Percentiles rank a stretch among this genome's conserved stretches.
phyloP scores from a whole-genome alignment of 116 monocot species.

The Zostera marina region DNA sequence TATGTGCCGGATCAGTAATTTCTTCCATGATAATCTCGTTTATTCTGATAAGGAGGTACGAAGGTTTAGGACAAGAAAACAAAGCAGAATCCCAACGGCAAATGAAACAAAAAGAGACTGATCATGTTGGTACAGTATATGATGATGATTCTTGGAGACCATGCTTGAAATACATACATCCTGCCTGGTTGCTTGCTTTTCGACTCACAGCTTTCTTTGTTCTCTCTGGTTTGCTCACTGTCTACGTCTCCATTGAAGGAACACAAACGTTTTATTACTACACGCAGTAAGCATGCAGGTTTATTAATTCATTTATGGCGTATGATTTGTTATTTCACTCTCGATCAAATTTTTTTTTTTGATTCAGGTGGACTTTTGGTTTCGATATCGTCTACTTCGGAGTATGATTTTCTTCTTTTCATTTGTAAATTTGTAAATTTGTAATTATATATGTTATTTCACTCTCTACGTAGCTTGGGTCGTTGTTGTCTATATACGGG shows the following conservation, averaged over 20 bases:
- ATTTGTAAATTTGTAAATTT: too few species aligned
- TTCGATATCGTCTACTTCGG: slow-evolving; percentile 86
- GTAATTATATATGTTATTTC: too few species aligned
- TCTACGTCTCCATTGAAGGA: slow-evolving; percentile 40
- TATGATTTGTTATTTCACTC: neutral
- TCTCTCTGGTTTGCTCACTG: slow-evolving; percentile 42
- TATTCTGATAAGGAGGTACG: slow-evolving; percentile 51
- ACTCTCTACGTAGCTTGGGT: slow-evolving; percentile 38
- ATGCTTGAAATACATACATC: slow-evolving; percentile 61
- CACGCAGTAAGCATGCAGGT: slow-evolving; percentile 76
- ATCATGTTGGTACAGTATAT: slow-evolving; percentile 28
- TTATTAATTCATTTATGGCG: too few species aligned
- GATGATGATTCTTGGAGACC: slow-evolving; percentile 83
- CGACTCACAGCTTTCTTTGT: slow-evolving; percentile 48
- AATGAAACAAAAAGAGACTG: neutral
- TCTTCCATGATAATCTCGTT: slow-evolving; percentile 29
- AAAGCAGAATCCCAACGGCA: neutral
- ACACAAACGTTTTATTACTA: slow-evolving; percentile 57
- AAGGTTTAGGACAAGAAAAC: slow-evolving; percentile 15
- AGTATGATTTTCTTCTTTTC: slow-evolving; percentile 31
- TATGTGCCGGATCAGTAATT: slow-evolving; percentile 56
- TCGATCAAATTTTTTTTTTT: too few species aligned
- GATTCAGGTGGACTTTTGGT: slow-evolving; percentile 82
- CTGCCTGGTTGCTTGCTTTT: slow-evolving; percentile 69
- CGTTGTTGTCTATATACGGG: slow-evolving; percentile 62